Base-by-base conservation (phyloP, 345 rosid species). In the Erodium maritimum region DNA sequence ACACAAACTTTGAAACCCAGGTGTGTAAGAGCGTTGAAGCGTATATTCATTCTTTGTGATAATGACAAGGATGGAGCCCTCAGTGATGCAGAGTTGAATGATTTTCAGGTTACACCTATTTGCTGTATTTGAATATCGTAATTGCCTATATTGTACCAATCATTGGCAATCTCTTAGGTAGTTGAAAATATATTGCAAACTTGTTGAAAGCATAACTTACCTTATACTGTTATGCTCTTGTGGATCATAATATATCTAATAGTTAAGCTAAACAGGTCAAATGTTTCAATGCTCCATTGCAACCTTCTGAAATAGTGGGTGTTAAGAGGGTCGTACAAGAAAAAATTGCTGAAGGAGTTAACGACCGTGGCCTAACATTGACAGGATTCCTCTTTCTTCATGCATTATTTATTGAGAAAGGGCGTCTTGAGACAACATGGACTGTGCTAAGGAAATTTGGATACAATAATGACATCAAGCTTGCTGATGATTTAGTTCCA, bases 361-460 rank as follows among this genome's bases (percentile, higher is more conserved):
- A 75, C 54, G 83, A 85, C 58, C 76, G 80, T 53, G 96, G 96
- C 65, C 90, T 88, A 69, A 88, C 93, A 21, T 77, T 81, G 42
- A 80, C 80, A 46, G 93, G 93, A 0, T 88, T 88, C 70, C 73
- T 83, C 29, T 83, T 73, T 65, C 86, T 88, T 46, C 86, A 81
- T 75, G 69, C 90, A 51, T 86, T 88, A 64, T 88, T 88, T 61
- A 85, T 88, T 55, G 93, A 88, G 56, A 85, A 76, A 68, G 90
- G 96, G 24, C 88, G 86, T 34, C 77, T 79, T 63, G 96, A 88
- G 75, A 81, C 90, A 55, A 77, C 85, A 63, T 88, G 96, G 96
- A 73, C 86, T 66, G 88, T 88, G 57, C 68, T 88, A 68, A 83
- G 96, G 68, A 82, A 81, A 75, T 88, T 77, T 69, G 93, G 93